A percentile compares a stretch with the other conserved stretches of the same genome.
Conservation (phyloP, 371 early-diverging fungal species). For the Actinomortierella wolfii region DNA sequence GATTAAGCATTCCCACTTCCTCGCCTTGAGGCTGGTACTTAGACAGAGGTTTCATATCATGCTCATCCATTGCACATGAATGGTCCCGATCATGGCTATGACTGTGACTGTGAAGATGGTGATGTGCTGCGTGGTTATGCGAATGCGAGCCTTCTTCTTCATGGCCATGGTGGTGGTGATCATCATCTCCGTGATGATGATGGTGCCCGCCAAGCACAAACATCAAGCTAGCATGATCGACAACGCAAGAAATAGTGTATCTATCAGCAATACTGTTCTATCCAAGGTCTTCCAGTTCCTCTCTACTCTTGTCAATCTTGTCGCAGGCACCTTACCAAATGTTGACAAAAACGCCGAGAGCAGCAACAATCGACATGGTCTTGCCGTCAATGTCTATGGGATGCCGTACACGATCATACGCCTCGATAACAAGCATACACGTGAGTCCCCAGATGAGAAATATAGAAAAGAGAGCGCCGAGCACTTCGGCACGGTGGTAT, state of each 20-base stretch:
- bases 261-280: too few relatives aligned
- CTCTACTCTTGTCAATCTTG: background rate
- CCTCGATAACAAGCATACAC: constrained; percentile 72
- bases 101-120: constrained; percentile 16
- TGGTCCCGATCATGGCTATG: constrained; percentile 14
- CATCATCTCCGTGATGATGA: constrained; percentile 37
- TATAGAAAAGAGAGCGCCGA: constrained; percentile 85
- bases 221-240: constrained; percentile 22
- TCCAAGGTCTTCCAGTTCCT: background rate
- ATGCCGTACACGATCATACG: constrained; percentile 71
- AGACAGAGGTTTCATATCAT: constrained; percentile 13
- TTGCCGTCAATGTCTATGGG: constrained; percentile 81
- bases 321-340: constrained; percentile 53
- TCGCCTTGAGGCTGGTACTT: constrained; percentile 8
- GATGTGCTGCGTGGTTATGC: constrained; percentile 7
- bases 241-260: too few relatives aligned
- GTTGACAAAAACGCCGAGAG: constrained; percentile 82
- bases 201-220: constrained; percentile 46
- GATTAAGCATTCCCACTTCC: constrained; percentile 1
- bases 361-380: constrained; percentile 74
- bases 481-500: constrained; percentile 84
- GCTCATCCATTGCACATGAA: constrained; percentile 17
- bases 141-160: background rate
- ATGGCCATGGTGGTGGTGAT: constrained; percentile 8
- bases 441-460: constrained; percentile 86